Evolutionary conservation across 1,284 basidiomycete species (phyloP).

Genomic region (Leccinum pallidistipes): DNA sequence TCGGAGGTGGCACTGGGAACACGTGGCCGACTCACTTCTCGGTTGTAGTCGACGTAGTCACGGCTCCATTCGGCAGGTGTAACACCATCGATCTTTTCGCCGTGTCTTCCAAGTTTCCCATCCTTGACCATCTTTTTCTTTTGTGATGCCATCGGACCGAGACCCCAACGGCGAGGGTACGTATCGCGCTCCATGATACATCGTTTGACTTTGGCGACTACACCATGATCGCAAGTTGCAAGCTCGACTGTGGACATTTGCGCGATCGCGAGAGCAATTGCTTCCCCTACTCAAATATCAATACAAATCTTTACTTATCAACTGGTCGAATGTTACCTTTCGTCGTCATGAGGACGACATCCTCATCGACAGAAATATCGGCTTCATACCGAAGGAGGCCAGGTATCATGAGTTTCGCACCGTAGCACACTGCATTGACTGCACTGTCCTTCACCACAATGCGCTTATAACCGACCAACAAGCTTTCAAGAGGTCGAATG

Average conservation of each 20-base stretch:
- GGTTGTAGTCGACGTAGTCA: slow-evolving; percentile 91
- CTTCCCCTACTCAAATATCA: slow-evolving; percentile 65
- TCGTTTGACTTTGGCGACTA: slow-evolving; percentile 98
- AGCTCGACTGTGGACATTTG: slow-evolving; percentile 99
- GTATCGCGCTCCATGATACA: slow-evolving; percentile 99
- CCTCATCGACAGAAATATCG: slow-evolving; percentile 94
- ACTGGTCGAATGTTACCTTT: slow-evolving; percentile 60
- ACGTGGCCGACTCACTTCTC: slow-evolving; percentile 43
- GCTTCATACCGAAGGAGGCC: slow-evolving; percentile 96
- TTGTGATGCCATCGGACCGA: slow-evolving; percentile 94
- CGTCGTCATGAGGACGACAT: slow-evolving; percentile 99
- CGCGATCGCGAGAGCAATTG: slow-evolving; percentile 95
- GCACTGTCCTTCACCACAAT: slow-evolving; percentile 99
- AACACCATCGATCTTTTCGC: slow-evolving; percentile 87
- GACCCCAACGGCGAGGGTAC: slow-evolving; percentile 97
- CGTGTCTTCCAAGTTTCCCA: slow-evolving; percentile 95
- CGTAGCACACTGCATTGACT: slow-evolving; percentile 99
- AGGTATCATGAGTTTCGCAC: slow-evolving; percentile 99
- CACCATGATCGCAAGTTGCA: slow-evolving; percentile 97
- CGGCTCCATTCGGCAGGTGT: slow-evolving; percentile 92
- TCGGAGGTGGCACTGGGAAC: slow-evolving; percentile 15
- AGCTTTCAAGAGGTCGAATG: slow-evolving; percentile 92
- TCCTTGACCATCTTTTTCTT: slow-evolving; percentile 99
- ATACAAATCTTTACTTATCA: background rate
- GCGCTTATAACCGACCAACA: slow-evolving; percentile 96